phyloP scores from a whole-genome alignment of 75 land plant genomes.

The Cunninghamia lanceolata region DNA sequence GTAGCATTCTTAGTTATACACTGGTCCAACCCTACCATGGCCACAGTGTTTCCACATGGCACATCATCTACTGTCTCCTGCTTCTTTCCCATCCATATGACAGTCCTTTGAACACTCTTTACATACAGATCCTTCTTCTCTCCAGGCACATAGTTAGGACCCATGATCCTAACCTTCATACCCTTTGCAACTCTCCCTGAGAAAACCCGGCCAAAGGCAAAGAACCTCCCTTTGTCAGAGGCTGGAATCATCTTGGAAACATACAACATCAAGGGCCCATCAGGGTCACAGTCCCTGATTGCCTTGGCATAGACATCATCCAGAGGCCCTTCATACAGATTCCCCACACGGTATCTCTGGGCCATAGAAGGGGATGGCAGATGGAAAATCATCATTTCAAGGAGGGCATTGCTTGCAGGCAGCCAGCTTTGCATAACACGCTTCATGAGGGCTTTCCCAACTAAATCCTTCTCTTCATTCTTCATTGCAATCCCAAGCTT shows the following conservation, averaged over 20 bases:
- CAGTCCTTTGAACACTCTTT: slow-evolving; percentile 86
- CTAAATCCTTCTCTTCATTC: slow-evolving; percentile 75
- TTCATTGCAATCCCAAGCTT: slow-evolving; percentile 68
- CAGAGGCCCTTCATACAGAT: slow-evolving; percentile 78
- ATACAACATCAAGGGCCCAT: slow-evolving; percentile 68
- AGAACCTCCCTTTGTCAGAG: slow-evolving; percentile 67
- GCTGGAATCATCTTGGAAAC: slow-evolving; percentile 92
- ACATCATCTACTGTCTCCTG: slow-evolving; percentile 86
- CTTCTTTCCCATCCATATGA: slow-evolving; percentile 85
- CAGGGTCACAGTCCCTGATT: slow-evolving; percentile 80
- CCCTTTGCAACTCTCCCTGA: slow-evolving; percentile 57
- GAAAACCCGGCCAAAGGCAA: slow-evolving; percentile 54
- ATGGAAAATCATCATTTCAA: slow-evolving; percentile 89
- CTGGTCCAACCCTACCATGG: slow-evolving; percentile 82
- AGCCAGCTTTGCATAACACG: slow-evolving; percentile 92
- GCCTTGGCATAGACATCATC: slow-evolving; percentile 77
- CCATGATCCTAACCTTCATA: slow-evolving; percentile 67
- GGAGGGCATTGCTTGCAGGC: slow-evolving; percentile 69
- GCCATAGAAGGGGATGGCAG: slow-evolving; percentile 76
- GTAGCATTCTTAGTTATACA: slow-evolving; percentile 84
- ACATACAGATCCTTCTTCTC: slow-evolving; percentile 69
- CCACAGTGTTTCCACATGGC: slow-evolving; percentile 86
- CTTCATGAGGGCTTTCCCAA: slow-evolving; percentile 81
- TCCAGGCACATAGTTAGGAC: slow-evolving; percentile 70
- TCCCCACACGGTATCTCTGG: slow-evolving; percentile 84